A percentile compares a stretch with the other conserved stretches of the same genome.
phyloP scores from a whole-genome alignment of 257 asterid genomes.

The Fraxinus quadrangulata region DNA sequence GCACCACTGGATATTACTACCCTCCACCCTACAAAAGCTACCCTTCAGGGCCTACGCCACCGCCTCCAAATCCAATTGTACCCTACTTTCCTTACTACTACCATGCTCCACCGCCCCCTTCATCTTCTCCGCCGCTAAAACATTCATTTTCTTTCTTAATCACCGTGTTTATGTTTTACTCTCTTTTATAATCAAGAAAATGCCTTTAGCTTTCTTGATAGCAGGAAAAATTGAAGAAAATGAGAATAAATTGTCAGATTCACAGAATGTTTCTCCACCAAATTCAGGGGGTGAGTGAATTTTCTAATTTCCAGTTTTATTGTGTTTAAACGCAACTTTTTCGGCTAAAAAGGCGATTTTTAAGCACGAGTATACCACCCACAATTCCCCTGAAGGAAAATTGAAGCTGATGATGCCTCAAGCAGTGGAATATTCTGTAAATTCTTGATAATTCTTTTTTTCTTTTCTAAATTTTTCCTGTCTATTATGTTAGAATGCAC shows the following conservation, averaged over 20 bases:
- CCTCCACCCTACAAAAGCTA: slow-evolving; percentile 45
- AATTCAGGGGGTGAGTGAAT: neutral
- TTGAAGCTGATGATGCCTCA: too few species aligned
- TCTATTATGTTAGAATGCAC: neutral
- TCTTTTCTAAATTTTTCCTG: neutral
- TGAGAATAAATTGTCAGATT: slow-evolving; percentile 51
- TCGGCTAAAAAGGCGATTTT: too few species aligned
- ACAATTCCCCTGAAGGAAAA: too few species aligned
- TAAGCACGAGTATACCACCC: too few species aligned
- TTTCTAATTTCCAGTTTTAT: too few species aligned
- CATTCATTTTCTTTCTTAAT: slow-evolving; percentile 26
- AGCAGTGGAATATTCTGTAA: slow-evolving; percentile 25
- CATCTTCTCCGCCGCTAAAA: slow-evolving; percentile 34
- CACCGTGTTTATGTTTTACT: slow-evolving; percentile 22
- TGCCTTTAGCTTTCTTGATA: slow-evolving; percentile 8
- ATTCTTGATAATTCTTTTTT: slow-evolving; percentile 36
- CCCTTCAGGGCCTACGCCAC: slow-evolving; percentile 68
- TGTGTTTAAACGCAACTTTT: too few species aligned
- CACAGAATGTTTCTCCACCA: slow-evolving; percentile 37
- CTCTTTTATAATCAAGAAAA: slow-evolving; percentile 1
- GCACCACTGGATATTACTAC: slow-evolving; percentile 43
- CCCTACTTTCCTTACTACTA: slow-evolving; percentile 85
- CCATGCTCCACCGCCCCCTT: slow-evolving; percentile 63
- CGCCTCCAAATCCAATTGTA: slow-evolving; percentile 94
- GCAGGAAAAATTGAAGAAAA: slow-evolving; percentile 14